Conservation (phyloP, 352 stramenopile genomes). For the Aphanomyces astaci region DNA sequence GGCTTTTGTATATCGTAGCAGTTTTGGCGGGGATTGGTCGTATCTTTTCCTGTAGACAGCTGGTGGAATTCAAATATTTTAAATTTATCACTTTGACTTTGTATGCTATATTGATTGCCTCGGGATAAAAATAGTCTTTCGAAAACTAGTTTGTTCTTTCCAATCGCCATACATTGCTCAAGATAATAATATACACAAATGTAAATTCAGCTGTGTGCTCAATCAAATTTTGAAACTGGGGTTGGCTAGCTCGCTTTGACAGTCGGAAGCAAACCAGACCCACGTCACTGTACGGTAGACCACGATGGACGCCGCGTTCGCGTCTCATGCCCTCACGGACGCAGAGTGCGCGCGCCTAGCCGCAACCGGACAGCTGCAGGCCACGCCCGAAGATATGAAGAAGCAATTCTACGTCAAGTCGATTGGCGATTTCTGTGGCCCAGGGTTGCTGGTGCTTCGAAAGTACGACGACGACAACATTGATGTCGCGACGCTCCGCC, state of each 20-base stretch:
- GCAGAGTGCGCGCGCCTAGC: background rate
- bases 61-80: slow-evolving; percentile 3
- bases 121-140: background rate
- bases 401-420: background rate
- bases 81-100: background rate
- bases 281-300: background rate
- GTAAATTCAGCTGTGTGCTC: too few relatives aligned
- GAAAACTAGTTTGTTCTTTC: background rate
- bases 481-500: background rate
- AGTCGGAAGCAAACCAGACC: background rate
- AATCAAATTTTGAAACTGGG: background rate
- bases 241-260: background rate
- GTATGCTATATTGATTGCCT: background rate
- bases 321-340: background rate
- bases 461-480: background rate
- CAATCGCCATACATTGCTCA: background rate
- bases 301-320: background rate
- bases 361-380: background rate
- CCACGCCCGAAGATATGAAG: background rate
- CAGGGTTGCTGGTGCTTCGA: background rate
- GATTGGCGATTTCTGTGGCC: background rate
- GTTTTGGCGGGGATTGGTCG: background rate
- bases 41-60: background rate
- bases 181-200: background rate
- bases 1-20: background rate